A percentile compares a stretch with the other conserved stretches of the same genome.
Conservation (phyloP, 129 eudicot species). For the Dittrichia graveolens region DNA sequence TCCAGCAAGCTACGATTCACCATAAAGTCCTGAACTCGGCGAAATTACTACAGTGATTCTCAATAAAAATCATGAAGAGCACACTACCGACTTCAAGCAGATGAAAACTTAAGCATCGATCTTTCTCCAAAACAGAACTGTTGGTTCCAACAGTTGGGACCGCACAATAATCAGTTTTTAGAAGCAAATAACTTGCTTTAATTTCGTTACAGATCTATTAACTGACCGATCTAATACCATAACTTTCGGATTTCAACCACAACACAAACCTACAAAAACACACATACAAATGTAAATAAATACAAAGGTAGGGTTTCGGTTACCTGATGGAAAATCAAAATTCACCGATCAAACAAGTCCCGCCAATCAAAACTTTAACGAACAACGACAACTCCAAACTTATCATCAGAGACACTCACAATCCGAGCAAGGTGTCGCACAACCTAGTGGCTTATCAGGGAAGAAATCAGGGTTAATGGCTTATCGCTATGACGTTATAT, state of each 20-base stretch:
- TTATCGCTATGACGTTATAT: constrained; percentile 16
- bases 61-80: background rate
- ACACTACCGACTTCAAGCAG: background rate
- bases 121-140: constrained; percentile 13
- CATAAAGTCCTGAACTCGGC: constrained; percentile 3
- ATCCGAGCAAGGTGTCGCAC: constrained; percentile 22
- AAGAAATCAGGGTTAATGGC: constrained; percentile 14
- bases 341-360: constrained; percentile 6
- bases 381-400: constrained; percentile 8
- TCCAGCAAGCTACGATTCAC: constrained; percentile 7
- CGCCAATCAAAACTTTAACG: constrained; percentile 23
- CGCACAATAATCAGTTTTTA: background rate
- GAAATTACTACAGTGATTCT: background rate
- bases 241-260: constrained; percentile 21
- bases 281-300: constrained; percentile 9
- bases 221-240: constrained; percentile 26
- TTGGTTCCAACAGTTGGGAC: constrained; percentile 17
- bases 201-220: constrained; percentile 22
- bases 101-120: background rate
- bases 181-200: constrained; percentile 23
- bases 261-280: constrained; percentile 15
- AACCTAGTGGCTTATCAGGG: constrained; percentile 13
- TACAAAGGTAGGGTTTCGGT: constrained; percentile 34
- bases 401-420: constrained; percentile 16
- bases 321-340: constrained; percentile 29